Conservation (phyloP, 306 rosid species). For the Gastrolobium villosum region DNA sequence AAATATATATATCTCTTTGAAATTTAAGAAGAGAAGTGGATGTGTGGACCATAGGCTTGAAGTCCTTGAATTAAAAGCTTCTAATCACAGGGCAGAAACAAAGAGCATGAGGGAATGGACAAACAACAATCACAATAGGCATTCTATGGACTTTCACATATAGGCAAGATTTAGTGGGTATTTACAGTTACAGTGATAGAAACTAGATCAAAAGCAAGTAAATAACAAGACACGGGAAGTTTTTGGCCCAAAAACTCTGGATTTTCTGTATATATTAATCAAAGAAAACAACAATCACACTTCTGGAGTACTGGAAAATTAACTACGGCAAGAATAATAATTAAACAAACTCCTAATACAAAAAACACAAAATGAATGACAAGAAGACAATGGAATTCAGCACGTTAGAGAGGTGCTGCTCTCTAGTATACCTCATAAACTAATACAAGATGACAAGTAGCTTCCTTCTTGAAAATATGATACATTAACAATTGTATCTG, state of each 20-base stretch:
- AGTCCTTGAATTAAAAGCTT: neutral
- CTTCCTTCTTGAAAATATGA: slow-evolving; percentile 1
- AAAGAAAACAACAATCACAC: no score
- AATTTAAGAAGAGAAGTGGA: neutral
- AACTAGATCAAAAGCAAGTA: no score
- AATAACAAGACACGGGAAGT: no score
- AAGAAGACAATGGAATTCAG: no score
- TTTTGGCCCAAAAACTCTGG: no score
- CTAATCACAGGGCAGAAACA: neutral
- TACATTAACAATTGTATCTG: neutral
- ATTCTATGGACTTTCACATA: neutral
- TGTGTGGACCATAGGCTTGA: neutral
- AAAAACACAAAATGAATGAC: no score
- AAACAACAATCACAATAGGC: neutral
- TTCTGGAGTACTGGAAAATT: no score
- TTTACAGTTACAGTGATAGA: neutral
- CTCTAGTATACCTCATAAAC: no score
- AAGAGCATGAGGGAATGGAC: neutral
- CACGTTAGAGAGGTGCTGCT: no score
- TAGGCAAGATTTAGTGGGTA: neutral
- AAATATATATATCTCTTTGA: neutral
- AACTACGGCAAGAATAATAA: no score
- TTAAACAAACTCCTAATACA: no score
- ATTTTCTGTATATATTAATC: no score
- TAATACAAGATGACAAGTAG: neutral